Evolutionary conservation across 306 rosid species (phyloP), one percentile per base, ranked within the genome.

Genomic region (Cyamopsis tetragonoloba): DNA sequence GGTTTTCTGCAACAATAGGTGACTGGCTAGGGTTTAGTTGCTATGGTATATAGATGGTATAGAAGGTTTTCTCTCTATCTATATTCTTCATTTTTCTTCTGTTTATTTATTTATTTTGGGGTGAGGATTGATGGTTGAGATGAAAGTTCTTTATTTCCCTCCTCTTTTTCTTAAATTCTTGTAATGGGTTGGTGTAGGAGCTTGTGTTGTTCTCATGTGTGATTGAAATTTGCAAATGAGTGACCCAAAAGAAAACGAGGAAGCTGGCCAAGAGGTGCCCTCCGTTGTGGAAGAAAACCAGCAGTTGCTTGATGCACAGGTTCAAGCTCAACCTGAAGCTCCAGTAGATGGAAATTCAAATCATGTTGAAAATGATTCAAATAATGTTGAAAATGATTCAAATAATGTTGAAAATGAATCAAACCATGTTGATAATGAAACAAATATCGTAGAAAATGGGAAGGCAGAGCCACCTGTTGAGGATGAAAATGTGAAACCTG

Each of bases 161-260:
- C 2, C 1, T 10, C 0, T 7, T 35, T 1, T 1, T 49, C 18
- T 72, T 5, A 30, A 53, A 26, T 62, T 74, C 5, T 6, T 63
- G 24, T 66, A 2, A 17, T 49, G 56, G 47, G 22, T 60, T 59
- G 68, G 41, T 68, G 66, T 73, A 70, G 83, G 62, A 63, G 64
- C 60, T 71, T 63, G 34, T 19, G 32, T 60, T 55, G 58, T 46
- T 61, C 74, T 62, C 37, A 48, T 75, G 80, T 62, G 23, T 58
- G 20, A 30, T 61, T 74, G 28, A 54, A 84, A 64, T 77, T 71
- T 46, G 59, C 58, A 82, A 73, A 92, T 89, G 98, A 76, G 80
- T 82, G 84, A 80, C 60, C 42, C 85, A 34, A 78, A 79, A 71
- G 93, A 72, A 38, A 81, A 74, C 2, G 76, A 71, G 63, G 84